Conservation (phyloP, 1,139 yeast genomes). For the Hemisphaericaspora lyxosophila region DNA sequence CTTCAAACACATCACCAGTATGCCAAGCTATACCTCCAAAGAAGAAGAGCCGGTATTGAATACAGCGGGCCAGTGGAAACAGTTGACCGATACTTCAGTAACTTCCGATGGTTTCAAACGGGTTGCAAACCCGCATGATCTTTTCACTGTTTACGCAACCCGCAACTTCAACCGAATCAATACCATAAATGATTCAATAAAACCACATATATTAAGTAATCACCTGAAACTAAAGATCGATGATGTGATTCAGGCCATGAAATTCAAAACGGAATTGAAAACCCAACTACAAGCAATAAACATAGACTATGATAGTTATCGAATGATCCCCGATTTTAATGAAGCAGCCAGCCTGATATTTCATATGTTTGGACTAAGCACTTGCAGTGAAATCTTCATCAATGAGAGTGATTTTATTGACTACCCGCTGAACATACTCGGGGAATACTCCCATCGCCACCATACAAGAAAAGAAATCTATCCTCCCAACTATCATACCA, state of each 20-base stretch:
- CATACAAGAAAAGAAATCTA: background rate
- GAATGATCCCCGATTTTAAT: constrained; percentile 2
- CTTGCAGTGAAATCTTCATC: constrained; percentile 2
- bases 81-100: constrained; percentile 1
- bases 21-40: no score
- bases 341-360: background rate
- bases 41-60: no score
- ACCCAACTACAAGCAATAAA: constrained; percentile 7
- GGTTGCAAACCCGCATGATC: background rate
- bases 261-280: constrained; percentile 16
- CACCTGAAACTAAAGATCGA: constrained; percentile 4
- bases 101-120: background rate
- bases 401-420: constrained; percentile 9
- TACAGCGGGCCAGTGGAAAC: no score
- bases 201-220: background rate
- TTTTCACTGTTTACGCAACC: background rate
- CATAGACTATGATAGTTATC: constrained; percentile 12
- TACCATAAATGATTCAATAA: background rate
- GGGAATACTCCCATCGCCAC: constrained; percentile 4
- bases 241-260: constrained; percentile 8
- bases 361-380: background rate
- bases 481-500: constrained; percentile 9
- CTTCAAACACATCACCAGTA: no score
- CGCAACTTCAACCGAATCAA: constrained; percentile 1
- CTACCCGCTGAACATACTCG: constrained; percentile 6